phyloP scores from a whole-genome alignment of 2,329 filamentous ascomycete species.

The Verticillium klebahnii region DNA sequence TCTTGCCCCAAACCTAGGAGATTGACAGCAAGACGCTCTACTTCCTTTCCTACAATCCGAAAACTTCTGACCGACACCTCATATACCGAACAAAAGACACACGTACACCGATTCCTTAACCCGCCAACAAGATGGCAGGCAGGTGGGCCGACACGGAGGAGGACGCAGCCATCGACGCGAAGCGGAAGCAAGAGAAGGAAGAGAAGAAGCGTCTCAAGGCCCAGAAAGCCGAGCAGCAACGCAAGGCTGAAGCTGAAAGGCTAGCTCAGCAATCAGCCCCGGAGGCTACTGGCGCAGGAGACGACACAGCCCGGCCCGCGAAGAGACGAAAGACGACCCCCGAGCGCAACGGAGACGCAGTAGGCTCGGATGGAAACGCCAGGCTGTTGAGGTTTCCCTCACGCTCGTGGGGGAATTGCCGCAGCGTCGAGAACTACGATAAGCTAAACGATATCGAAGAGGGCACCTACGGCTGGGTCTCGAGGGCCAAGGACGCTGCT shows the following conservation, averaged over 20 bases:
- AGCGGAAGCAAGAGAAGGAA: constrained; percentile 77
- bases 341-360: constrained; percentile 24
- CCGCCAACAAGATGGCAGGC: neutral
- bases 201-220: constrained; percentile 81
- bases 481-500: constrained; percentile 68
- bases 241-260: constrained; percentile 53
- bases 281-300: constrained; percentile 19
- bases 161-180: constrained; percentile 68
- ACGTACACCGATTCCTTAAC: no score
- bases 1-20: neutral
- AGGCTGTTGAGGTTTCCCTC: constrained; percentile 69
- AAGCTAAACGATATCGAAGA: constrained; percentile 96
- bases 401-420: constrained; percentile 63
- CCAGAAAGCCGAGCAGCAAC: constrained; percentile 58
- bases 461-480: constrained; percentile 93
- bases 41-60: neutral
- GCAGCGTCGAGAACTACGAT: constrained; percentile 83
- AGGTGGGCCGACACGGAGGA: constrained; percentile 84
- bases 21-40: neutral
- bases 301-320: constrained; percentile 40
- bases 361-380: constrained; percentile 24
- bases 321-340: constrained; percentile 60
- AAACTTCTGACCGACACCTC: neutral
- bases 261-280: constrained; percentile 20
- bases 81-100: no score